A percentile compares a stretch with the other conserved stretches of the same genome.
These are phyloP conservation scores for Fusarium bactridioides DNA, from an alignment of 2,329 filamentous ascomycete genomes.

Conservation along the genomic window DNA sequence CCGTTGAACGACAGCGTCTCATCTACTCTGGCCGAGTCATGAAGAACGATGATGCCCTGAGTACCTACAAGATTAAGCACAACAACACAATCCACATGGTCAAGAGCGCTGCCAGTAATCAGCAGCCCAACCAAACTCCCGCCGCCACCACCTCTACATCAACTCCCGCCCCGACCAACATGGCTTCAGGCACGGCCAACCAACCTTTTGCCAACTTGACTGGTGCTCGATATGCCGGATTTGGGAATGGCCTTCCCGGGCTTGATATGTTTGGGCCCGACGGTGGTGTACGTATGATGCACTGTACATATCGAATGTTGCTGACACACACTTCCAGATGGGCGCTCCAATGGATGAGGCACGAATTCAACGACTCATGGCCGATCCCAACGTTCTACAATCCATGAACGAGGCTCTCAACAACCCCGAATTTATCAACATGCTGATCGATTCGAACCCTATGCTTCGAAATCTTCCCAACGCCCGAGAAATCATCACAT, in stretches of 20 bases:
- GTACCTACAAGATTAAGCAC: constrained; percentile 91
- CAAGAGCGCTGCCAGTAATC: constrained; percentile 92
- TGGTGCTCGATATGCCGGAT: constrained; percentile 91
- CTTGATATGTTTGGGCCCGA: constrained; percentile 92
- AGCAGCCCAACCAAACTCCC: constrained; percentile 45
- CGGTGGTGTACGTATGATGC: constrained; percentile 76
- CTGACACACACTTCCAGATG: constrained; percentile 68
- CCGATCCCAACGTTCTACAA: constrained; percentile 85
- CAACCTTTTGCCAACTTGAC: constrained; percentile 91
- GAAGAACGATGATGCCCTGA: constrained; percentile 90
- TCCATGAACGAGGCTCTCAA: constrained; percentile 94
- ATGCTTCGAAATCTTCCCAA: constrained; percentile 78
- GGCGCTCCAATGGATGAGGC: constrained; percentile 84
- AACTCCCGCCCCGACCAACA: constrained; percentile 70
- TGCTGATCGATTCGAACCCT: constrained; percentile 93
- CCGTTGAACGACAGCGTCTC: constrained; percentile 86
- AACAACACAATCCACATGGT: constrained; percentile 97
- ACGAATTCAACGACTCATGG: constrained; percentile 82
- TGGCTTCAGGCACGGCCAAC: constrained; percentile 83
- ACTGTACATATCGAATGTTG: neutral
- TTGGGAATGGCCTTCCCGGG: constrained; percentile 81
- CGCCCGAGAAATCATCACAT: constrained; percentile 85
- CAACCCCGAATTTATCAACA: constrained; percentile 93
- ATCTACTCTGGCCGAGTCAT: constrained; percentile 98
- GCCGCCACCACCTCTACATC: constrained; percentile 51